Percentiles rank a stretch among this genome's conserved stretches.
These are phyloP conservation scores for Metarhizium sp. DNA, from an alignment of 2,329 filamentous ascomycete genomes.

Conservation along the genomic window DNA sequence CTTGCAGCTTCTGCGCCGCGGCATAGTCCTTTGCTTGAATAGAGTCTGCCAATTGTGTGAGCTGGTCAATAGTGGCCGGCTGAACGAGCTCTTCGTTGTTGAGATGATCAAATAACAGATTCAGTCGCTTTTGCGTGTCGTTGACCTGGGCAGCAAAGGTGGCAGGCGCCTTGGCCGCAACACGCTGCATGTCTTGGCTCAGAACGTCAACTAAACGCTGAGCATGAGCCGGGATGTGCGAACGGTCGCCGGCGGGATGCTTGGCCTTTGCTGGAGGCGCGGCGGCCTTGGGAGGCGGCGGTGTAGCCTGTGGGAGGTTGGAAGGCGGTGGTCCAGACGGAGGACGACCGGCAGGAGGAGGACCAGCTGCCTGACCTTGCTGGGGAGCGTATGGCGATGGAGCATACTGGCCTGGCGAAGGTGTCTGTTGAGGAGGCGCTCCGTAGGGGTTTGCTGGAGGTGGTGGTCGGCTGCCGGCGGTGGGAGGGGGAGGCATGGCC, in stretches of 20 bases:
- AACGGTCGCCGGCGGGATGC: slow-evolving; percentile 77
- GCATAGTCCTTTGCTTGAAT: slow-evolving; percentile 62
- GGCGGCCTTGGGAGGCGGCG: slow-evolving; percentile 37
- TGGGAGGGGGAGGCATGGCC: slow-evolving; percentile 30
- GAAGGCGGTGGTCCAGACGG: slow-evolving; percentile 21
- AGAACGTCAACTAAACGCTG: slow-evolving; percentile 75
- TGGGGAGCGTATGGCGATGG: slow-evolving; percentile 27
- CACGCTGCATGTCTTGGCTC: slow-evolving; percentile 74
- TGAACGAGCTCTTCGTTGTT: slow-evolving; percentile 91
- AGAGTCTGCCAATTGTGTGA: slow-evolving; percentile 55
- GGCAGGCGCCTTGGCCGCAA: slow-evolving; percentile 77
- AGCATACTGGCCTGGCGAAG: slow-evolving; percentile 23
- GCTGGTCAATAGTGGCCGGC: slow-evolving; percentile 62
- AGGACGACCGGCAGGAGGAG: slow-evolving; percentile 30
- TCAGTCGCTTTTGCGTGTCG: slow-evolving; percentile 87
- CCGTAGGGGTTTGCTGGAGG: slow-evolving; percentile 35
- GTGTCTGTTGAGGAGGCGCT: slow-evolving; percentile 37
- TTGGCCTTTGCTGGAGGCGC: slow-evolving; percentile 48
- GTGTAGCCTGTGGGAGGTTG: slow-evolving; percentile 23
- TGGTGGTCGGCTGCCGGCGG: slow-evolving; percentile 28
- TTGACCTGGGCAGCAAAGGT: slow-evolving; percentile 82
- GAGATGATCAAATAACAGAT: slow-evolving; percentile 90
- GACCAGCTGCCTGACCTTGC: slow-evolving; percentile 29
- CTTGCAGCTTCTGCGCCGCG: slow-evolving; percentile 56
- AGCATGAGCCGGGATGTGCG: slow-evolving; percentile 72